Base-by-base conservation (phyloP, 441 rosid genomes). In the Oxalis stricta region DNA sequence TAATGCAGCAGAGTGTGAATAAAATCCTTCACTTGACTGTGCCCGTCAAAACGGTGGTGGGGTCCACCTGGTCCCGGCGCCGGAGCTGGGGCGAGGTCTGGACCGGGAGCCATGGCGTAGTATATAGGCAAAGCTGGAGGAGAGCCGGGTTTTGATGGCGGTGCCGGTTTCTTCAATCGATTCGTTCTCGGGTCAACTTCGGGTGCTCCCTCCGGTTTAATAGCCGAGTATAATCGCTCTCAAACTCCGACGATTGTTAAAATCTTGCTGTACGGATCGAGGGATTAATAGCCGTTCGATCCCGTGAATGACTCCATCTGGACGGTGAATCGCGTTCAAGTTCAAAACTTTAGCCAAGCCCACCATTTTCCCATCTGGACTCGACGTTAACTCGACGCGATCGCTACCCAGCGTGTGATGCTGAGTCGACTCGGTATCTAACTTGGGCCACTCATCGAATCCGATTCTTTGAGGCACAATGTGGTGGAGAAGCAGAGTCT, bases 51-150 rank as follows among this genome's bases (percentile, higher is more conserved):
- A 50, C 75, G 86, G 41, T 66, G 77, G 33, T 58, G 73, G 4
- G 69, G 72, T 0, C 83, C 87, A 8, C 83, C 87, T 0, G 87
- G 87, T 5, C 87, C 87, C 0, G 87, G 87, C 7, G 87, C 87
- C 0, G 82, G 82, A 0, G 85, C 85, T 3, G 85, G 85, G 43
- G 84, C 78, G 11, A 77, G 59, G 0, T 78, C 66, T 0, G 85
- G 85, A n/a, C 81, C 82, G 0, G 85, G 85, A 23, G 85, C 75
- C 85, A 77, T 65, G 1, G 82, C 85, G 37, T 70, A 69, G 46
- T 65, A 66, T 44, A 77, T 52, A 31, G 85, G 85, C 6, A 77
- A 68, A n/a, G 41, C 68, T 22, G 84, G 84, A 6, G 77, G 66
- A 0, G 77, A 43, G 23, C 84, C 84, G 5, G 72, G 71, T 1